These are phyloP conservation scores for Fusarium haematococcum DNA, from an alignment of 2,329 filamentous ascomycete species.

Conservation along the genomic window DNA sequence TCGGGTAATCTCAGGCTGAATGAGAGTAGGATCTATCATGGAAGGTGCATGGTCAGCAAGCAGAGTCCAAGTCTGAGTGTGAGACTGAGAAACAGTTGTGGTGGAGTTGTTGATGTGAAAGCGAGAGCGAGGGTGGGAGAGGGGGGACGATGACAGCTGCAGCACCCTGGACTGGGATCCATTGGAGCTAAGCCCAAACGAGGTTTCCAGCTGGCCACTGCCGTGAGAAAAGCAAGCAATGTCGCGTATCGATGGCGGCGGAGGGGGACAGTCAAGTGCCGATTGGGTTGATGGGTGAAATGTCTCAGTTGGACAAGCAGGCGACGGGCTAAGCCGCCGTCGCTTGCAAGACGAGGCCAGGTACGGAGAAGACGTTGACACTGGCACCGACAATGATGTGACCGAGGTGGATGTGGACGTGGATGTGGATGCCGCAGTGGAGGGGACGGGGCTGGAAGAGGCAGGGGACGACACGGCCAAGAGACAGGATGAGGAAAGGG, in stretches of 20 bases:
- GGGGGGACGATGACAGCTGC: conserved; percentile 19
- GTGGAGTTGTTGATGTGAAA: conserved; percentile 26
- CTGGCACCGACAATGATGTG: conserved; percentile 6
- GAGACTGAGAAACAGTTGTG: background rate
- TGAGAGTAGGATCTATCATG: conserved; percentile 65
- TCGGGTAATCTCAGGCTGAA: conserved; percentile 66
- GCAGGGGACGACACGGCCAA: conserved; percentile 47
- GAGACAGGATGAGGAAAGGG: conserved; percentile 19
- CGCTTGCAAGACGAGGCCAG: conserved; percentile 19
- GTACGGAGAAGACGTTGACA: background rate
- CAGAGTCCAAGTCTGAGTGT: conserved; percentile 13
- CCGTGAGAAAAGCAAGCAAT: conserved; percentile 32
- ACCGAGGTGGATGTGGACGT: conserved; percentile 49
- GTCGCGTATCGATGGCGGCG: conserved; percentile 35
- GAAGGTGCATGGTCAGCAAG: conserved; percentile 52
- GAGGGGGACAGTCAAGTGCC: conserved; percentile 27
- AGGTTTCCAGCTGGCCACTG: conserved; percentile 41
- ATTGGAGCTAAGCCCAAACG: conserved; percentile 32
- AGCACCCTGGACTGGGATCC: conserved; percentile 11
- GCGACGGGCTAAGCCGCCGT: conserved; percentile 31
- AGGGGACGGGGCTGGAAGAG: conserved; percentile 47
- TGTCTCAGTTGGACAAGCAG: conserved; percentile 44
- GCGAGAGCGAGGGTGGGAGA: background rate
- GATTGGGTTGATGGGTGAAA: conserved; percentile 29
- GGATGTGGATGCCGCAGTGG: conserved; percentile 30